Conservation (phyloP, 2,329 filamentous ascomycete genomes). For the Alternaria ethzedia region DNA sequence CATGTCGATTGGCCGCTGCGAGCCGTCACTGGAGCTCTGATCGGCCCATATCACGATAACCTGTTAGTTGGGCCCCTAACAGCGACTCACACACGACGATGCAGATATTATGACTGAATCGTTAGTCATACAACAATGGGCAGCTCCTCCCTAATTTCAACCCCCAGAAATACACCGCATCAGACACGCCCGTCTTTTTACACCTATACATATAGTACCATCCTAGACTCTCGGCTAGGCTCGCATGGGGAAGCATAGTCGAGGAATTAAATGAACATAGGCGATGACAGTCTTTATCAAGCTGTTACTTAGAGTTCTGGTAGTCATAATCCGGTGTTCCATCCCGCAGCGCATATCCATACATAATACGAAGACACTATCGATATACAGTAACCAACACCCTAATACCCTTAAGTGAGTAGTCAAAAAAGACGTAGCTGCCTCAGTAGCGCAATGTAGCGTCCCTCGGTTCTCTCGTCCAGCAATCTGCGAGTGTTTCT, state of each 20-base stretch:
- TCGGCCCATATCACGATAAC: background rate
- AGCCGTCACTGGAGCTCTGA: background rate
- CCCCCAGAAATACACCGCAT: background rate
- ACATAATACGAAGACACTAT: background rate
- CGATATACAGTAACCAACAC: background rate
- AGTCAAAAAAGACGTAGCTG: background rate
- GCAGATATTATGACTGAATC: background rate
- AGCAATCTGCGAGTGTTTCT: background rate
- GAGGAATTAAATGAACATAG: background rate
- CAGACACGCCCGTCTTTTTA: background rate
- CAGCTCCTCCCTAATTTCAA: background rate
- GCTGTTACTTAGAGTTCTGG: rapidly evolving
- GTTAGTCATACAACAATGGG: background rate
- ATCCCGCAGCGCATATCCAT: background rate
- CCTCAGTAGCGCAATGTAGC: background rate
- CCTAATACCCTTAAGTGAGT: rapidly evolving
- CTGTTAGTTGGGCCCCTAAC: background rate
- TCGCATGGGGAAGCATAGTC: background rate
- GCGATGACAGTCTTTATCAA: background rate
- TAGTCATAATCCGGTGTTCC: background rate
- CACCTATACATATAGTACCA: background rate
- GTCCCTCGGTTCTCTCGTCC: background rate
- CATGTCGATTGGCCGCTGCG: background rate
- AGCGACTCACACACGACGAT: background rate
- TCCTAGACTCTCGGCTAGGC: background rate